phyloP scores from a whole-genome alignment of 1,284 basidiomycete genomes.

The Pseudozyma sp. region DNA sequence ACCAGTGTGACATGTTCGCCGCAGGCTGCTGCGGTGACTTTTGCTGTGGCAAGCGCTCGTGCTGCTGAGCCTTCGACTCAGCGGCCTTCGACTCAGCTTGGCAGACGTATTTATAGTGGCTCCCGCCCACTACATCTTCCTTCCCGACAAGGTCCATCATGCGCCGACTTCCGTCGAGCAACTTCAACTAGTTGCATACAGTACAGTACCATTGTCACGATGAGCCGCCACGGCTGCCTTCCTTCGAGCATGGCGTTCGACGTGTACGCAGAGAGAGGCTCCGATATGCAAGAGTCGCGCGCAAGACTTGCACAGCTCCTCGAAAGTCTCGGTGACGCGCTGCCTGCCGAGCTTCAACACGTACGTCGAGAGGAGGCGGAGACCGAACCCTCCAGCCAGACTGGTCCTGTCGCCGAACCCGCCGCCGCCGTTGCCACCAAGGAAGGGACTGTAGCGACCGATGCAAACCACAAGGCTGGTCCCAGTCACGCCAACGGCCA shows the following conservation, averaged over 20 bases:
- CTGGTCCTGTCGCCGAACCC: not conserved
- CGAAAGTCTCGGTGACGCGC: constrained; percentile 10
- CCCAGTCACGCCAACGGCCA: constrained; percentile 12
- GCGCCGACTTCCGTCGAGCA: not conserved
- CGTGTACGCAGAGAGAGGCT: constrained; percentile 9
- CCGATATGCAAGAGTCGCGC: constrained; percentile 15
- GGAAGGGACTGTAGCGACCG: not conserved
- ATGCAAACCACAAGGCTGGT: constrained; percentile 7
- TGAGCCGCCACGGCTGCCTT: not conserved
- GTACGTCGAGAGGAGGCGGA: constrained; percentile 13
- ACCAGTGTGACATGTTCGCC: too few species aligned
- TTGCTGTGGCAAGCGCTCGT: too few species aligned
- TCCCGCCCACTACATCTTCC: too few species aligned
- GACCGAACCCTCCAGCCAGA: not conserved
- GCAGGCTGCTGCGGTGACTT: too few species aligned
- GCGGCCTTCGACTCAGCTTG: too few species aligned
- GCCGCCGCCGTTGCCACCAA: not conserved
- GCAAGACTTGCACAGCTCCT: constrained; percentile 18
- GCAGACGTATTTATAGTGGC: too few species aligned
- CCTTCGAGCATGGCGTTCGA: constrained; percentile 8
- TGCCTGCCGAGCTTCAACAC: constrained; percentile 17
- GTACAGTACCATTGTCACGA: not conserved
- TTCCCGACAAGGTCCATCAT: not conserved
- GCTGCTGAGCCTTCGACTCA: too few species aligned
- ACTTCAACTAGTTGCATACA: not conserved